Evolutionary conservation across 2,329 filamentous ascomycete species (phyloP), one percentile per base, ranked within the genome.

Genomic region (Colletotrichum lentis): DNA sequence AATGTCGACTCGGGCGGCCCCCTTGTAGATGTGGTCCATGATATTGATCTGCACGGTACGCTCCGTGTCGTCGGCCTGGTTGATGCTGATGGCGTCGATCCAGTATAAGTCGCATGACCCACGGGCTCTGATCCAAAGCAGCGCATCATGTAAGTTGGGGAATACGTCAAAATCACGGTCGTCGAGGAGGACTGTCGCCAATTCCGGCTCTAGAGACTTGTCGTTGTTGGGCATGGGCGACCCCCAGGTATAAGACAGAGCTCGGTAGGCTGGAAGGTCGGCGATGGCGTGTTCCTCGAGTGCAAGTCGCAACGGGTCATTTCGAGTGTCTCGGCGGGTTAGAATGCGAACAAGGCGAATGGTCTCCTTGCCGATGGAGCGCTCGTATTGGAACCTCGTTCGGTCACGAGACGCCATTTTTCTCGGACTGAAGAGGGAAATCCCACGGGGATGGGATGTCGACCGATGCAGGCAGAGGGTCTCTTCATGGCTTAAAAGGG

Each of bases 21-120:
- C 12, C 43, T 66, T 71, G 46, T 71, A 71, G n/a, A 69, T 58
- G 12, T 62, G 66, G 24, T 71, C 70, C 70, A 71, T 71, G 37
- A 71, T 69, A 22, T 49, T 56, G 3, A 71, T 66, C 44, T 71
- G 69, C 3, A 61, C 46, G 6, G 62, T 52, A 18, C 69, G 47
- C 47, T 71, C 66, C 11, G 18, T 47, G 1, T 65, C 46, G 4
- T 70, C 69, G 12, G 47, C 10, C 50, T 70, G 69, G 31, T 70
- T 70, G 59, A 70, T 71, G 22, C 69, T 70, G 20, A 71, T 69
- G 49, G 70, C 70, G 27, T 71, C 70, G 44, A 72, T 54, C 69
- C 69, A 71, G 52, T 64, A 64, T 6, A 67, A 20, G 27, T 47
- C 46, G 27, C 37, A 46, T 5, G 46, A 47, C 18, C 43, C 50